These are phyloP conservation scores for Stephania japonica DNA, from an alignment of 164 flowering plant species.

Conservation along the genomic window DNA sequence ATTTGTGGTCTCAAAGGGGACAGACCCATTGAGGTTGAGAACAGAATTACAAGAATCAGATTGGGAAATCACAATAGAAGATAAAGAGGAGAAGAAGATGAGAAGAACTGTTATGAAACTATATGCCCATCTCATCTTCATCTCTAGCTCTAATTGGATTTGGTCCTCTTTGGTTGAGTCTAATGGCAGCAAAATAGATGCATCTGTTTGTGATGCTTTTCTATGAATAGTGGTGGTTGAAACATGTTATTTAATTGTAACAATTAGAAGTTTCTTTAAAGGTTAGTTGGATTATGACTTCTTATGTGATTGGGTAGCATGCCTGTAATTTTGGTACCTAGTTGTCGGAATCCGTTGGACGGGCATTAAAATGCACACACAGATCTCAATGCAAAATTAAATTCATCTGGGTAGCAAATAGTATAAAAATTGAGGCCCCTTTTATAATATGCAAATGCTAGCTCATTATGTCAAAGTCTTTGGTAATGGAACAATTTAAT, in stretches of 20 bases:
- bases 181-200: too few species aligned
- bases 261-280: neutral
- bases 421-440: too few species aligned
- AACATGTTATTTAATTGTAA: neutral
- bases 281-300: neutral
- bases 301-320: neutral
- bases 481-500: too few species aligned
- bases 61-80: slow-evolving; percentile 14
- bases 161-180: neutral
- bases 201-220: neutral
- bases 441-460: too few species aligned
- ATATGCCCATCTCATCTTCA: neutral
- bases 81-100: neutral
- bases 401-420: too few species aligned
- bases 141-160: neutral
- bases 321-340: neutral
- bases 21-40: slow-evolving; percentile 18
- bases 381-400: too few species aligned
- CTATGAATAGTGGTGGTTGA: neutral
- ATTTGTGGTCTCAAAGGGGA: slow-evolving; percentile 24
- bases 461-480: too few species aligned
- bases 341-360: neutral
- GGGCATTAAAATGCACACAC: neutral
- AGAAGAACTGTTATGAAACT: neutral
- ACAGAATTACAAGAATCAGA: slow-evolving; percentile 28